phyloP scores from a whole-genome alignment of 805 yeast genomes.

The Wickerhamomyces bisporus region DNA sequence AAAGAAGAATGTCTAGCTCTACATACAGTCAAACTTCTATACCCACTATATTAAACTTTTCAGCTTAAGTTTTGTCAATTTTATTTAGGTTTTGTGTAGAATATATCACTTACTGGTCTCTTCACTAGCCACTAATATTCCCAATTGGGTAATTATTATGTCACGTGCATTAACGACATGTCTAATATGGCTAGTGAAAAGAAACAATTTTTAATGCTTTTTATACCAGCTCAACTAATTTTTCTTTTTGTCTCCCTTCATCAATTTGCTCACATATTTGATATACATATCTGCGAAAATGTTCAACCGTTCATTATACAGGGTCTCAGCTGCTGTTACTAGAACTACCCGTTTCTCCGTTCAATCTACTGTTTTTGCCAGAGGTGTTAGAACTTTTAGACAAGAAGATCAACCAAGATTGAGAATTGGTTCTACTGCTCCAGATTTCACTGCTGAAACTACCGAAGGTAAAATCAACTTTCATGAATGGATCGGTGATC shows the following conservation, averaged over 20 bases:
- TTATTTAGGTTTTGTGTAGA: too few relatives aligned
- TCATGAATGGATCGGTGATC: slow-evolving; percentile 81
- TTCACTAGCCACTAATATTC: too few relatives aligned
- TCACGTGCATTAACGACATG: slow-evolving; percentile 15
- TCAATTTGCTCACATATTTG: too few relatives aligned
- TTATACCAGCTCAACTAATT: neutral
- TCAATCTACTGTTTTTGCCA: slow-evolving; percentile 22
- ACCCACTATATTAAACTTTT: too few relatives aligned
- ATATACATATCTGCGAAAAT: too few relatives aligned
- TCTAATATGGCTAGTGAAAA: slow-evolving; percentile 7
- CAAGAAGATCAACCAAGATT: slow-evolving; percentile 55
- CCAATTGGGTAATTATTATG: too few relatives aligned
- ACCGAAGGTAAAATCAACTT: slow-evolving; percentile 80
- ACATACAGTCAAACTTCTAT: too few relatives aligned
- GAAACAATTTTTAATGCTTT: neutral
- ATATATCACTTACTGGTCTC: too few relatives aligned
- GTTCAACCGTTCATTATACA: slow-evolving; percentile 26
- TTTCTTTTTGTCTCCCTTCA: neutral
- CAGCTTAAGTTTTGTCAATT: too few relatives aligned
- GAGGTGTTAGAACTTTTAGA: slow-evolving; percentile 41
- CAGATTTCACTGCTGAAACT: slow-evolving; percentile 80
- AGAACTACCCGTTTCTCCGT: slow-evolving; percentile 13
- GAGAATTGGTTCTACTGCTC: slow-evolving; percentile 81
- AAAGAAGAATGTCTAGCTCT: too few relatives aligned
- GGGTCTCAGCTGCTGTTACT: slow-evolving; percentile 21